A percentile compares a stretch with the other conserved stretches of the same genome.
Conservation (phyloP, 2,329 filamentous ascomycete species). For the Colletotrichum scovillei region DNA sequence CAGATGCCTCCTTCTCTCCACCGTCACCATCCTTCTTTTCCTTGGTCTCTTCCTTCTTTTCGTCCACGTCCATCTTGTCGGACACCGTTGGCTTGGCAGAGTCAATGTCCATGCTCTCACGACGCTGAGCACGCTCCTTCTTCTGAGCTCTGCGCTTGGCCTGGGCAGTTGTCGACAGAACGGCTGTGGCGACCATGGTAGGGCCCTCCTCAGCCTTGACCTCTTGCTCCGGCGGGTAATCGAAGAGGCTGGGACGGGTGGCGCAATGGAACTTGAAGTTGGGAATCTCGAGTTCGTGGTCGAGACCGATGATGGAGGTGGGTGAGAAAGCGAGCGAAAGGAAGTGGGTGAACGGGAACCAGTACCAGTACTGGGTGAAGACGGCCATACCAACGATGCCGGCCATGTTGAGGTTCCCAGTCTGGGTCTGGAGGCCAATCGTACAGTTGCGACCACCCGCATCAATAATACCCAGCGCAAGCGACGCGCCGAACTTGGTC, state of each 20-base stretch:
- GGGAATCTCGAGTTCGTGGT: constrained; percentile 92
- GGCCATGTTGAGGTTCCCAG: constrained; percentile 98
- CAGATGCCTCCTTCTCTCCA: constrained; percentile 64
- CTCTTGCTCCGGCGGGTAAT: constrained; percentile 97
- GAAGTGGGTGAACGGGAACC: constrained; percentile 99
- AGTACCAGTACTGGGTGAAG: constrained; percentile 99
- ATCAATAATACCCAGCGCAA: constrained; percentile 97
- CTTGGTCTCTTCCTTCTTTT: constrained; percentile 69
- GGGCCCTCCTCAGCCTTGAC: constrained; percentile 94
- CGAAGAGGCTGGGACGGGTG: constrained; percentile 93
- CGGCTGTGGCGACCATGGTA: constrained; percentile 93
- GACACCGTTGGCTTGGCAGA: constrained; percentile 68
- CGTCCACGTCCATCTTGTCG: constrained; percentile 92
- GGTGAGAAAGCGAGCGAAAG: constrained; percentile 95
- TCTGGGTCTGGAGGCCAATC: constrained; percentile 96
- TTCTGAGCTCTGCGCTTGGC: constrained; percentile 94
- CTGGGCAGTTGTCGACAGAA: constrained; percentile 95
- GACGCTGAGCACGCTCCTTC: constrained; percentile 89
- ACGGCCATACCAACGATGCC: constrained; percentile 98
- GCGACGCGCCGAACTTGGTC: constrained; percentile 97
- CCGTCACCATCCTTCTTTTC: constrained; percentile 68
- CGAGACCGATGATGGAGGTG: constrained; percentile 93
- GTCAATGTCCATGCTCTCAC: constrained; percentile 97
- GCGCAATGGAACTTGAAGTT: constrained; percentile 97
- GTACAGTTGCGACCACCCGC: constrained; percentile 98